phyloP scores from a whole-genome alignment of 116 monocot genomes.

The Dioscorea cayenensis region DNA sequence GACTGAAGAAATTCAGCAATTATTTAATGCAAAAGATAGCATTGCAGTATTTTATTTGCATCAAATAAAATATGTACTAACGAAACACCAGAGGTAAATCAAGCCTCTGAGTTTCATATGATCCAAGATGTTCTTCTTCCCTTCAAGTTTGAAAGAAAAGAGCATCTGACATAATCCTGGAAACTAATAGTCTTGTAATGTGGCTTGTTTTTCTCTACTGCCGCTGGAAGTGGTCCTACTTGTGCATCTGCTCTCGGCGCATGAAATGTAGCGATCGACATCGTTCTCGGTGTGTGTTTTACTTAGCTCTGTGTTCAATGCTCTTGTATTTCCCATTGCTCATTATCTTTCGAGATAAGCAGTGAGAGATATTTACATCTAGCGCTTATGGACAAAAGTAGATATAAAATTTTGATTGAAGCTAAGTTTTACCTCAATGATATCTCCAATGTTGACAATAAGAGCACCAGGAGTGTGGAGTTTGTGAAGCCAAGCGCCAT shows the following conservation, averaged over 20 bases:
- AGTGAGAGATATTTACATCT: too few relatives aligned
- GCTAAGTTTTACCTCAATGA: slow-evolving; percentile 12
- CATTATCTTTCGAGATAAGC: slow-evolving; percentile 16
- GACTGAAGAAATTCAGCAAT: too few relatives aligned
- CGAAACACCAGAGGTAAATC: not conserved
- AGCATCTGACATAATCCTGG: not conserved
- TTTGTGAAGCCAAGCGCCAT: slow-evolving; percentile 16
- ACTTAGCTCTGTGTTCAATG: slow-evolving; percentile 23
- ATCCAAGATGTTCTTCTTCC: slow-evolving; percentile 16
- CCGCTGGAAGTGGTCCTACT: slow-evolving; percentile 15
- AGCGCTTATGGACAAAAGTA: not conserved
- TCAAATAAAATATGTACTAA: not conserved
- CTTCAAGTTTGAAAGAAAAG: slow-evolving; percentile 18
- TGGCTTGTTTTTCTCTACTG: not conserved
- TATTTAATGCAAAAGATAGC: too few relatives aligned
- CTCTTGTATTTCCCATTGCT: slow-evolving; percentile 38
- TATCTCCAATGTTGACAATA: slow-evolving; percentile 16
- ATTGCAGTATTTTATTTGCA: too few relatives aligned
- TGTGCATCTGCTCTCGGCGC: not conserved
- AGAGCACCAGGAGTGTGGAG: slow-evolving; percentile 20
- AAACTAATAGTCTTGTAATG: slow-evolving; percentile 15
- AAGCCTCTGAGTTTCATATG: slow-evolving; percentile 12
- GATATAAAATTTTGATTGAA: not conserved
- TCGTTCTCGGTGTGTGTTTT: slow-evolving; percentile 14
- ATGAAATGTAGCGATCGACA: slow-evolving; percentile 23